Evolutionary conservation across 2,329 filamentous ascomycete species (phyloP), one percentile per base, ranked within the genome.

Genomic region (Gnomoniopsis smithogilvyi): DNA sequence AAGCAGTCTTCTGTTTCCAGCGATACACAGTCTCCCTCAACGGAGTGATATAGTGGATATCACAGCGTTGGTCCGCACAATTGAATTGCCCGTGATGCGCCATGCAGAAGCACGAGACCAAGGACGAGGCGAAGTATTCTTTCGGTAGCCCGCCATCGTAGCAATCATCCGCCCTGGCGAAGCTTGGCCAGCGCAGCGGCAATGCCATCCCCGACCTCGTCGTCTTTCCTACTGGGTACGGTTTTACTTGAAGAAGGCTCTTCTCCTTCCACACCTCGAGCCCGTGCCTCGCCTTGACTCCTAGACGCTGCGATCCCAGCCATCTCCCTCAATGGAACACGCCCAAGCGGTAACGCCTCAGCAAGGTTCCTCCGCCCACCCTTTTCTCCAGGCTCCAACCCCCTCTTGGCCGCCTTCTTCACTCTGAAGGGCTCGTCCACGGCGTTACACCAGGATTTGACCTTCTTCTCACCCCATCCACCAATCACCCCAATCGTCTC

Each of bases 401-500:
- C 69, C 56, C 73, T 67, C 68, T 77, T 90, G n/a, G 82, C 84
- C 2, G 90, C 84, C 67, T 88, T 89, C 66, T 87, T 85, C 6
- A 89, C 85, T 59, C 91, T 79, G 67, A 98, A 97, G 0, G 92
- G 91, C 73, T 96, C 92, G 61, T 91, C 84, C 1, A 97, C 89
- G 11, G 90, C 89, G 58, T 80, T 83, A 65, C 83, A 88, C 94
- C 94, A 98, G 59, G 86, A 84, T 73, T 90, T 89, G 22, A 97
- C 92, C 74, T 99, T 99, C 76, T 91, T 92, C 74, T 96, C 91
- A 36, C 95, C 95, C 93, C 93, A 99, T 1, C 95, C 95, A 33
- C 88, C 84, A n/a, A 99, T 86, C 63, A 91, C 78, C 15, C 87
- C 85, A 38, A 99, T 82, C 72, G 96, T 90, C 70, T 98, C 95